Percentiles rank a stretch among this genome's conserved stretches.
phyloP scores from a whole-genome alignment of 208 protist species.

The Wallacemonas sp. region DNA sequence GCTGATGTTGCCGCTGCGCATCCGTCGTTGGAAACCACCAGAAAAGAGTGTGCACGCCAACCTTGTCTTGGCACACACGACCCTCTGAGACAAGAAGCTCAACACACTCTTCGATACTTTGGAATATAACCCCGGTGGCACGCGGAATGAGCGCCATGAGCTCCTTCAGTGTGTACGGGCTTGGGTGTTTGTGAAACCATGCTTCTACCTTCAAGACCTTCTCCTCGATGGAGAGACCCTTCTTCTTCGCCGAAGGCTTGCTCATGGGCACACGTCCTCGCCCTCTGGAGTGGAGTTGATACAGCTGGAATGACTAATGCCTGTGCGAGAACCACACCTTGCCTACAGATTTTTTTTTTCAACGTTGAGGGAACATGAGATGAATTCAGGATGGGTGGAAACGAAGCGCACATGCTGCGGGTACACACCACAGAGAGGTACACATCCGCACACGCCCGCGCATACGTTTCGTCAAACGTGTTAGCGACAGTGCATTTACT shows the following conservation, averaged over 20 bases:
- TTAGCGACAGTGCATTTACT: too few relatives aligned
- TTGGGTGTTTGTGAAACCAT: slow-evolving; percentile 59
- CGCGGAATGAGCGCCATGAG: slow-evolving; percentile 52
- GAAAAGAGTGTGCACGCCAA: slow-evolving; percentile 76
- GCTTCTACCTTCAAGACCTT: slow-evolving; percentile 58
- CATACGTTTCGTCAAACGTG: too few relatives aligned
- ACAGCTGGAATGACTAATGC: too few relatives aligned
- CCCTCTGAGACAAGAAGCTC: slow-evolving; percentile 73
- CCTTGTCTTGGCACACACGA: slow-evolving; percentile 59
- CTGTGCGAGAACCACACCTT: too few relatives aligned
- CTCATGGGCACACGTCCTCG: too few relatives aligned
- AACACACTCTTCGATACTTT: slow-evolving; percentile 81
- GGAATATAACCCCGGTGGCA: slow-evolving; percentile 75
- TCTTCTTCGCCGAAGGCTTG: slow-evolving; percentile 41
- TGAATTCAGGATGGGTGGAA: too few relatives aligned
- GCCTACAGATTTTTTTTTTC: too few relatives aligned
- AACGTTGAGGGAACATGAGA: too few relatives aligned
- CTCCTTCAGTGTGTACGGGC: slow-evolving; percentile 85
- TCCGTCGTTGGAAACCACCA: slow-evolving; percentile 73
- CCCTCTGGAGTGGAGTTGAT: too few relatives aligned
- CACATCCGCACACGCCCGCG: too few relatives aligned
- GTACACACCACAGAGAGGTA: too few relatives aligned
- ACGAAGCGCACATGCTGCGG: too few relatives aligned
- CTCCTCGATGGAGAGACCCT: slow-evolving; percentile 86
- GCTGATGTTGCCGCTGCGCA: slow-evolving; percentile 12